A percentile compares a stretch with the other conserved stretches of the same genome.
Evolutionary conservation across 106 monocot species (phyloP).

Genomic region (Posidonia australis): DNA sequence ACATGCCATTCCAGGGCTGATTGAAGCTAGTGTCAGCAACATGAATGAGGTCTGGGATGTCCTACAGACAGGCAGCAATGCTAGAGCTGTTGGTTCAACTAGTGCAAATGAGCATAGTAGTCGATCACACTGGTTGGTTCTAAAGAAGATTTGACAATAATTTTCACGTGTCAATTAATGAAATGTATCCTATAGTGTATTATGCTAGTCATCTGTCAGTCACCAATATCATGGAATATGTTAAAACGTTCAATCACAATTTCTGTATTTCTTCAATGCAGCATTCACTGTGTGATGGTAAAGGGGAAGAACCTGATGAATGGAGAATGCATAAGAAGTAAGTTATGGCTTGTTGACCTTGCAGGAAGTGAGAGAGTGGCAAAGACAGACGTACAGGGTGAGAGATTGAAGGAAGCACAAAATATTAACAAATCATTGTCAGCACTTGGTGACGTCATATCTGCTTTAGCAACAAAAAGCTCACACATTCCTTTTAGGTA

Average conservation of each 20-base stretch:
- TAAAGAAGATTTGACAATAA: not conserved
- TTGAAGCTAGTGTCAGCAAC: conserved; percentile 68
- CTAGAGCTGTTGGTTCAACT: conserved; percentile 73
- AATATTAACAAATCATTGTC: conserved; percentile 88
- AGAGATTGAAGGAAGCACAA: conserved; percentile 84
- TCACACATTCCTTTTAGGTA: conserved; percentile 88
- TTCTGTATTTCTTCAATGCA: not conserved
- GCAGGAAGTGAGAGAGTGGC: conserved; percentile 91
- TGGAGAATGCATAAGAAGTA: conserved; percentile 81
- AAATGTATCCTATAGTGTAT: not conserved
- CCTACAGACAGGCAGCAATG: conserved; percentile 74
- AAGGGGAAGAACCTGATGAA: conserved; percentile 67
- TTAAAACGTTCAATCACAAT: too few relatives aligned
- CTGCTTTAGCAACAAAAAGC: conserved; percentile 87
- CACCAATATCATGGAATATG: not conserved
- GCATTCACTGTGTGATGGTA: conserved; percentile 35
- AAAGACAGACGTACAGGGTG: conserved; percentile 93
- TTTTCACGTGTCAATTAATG: not conserved
- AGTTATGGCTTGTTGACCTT: conserved; percentile 82
- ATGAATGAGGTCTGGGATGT: conserved; percentile 81
- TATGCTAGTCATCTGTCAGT: not conserved
- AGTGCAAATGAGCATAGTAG: conserved; percentile 92
- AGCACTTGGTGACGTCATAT: conserved; percentile 97
- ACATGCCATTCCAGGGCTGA: conserved; percentile 79
- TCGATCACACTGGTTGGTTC: conserved; percentile 73